Evolutionary conservation across 2,329 filamentous ascomycete genomes (phyloP).

Genomic region (Scedosporium minutisporum): DNA sequence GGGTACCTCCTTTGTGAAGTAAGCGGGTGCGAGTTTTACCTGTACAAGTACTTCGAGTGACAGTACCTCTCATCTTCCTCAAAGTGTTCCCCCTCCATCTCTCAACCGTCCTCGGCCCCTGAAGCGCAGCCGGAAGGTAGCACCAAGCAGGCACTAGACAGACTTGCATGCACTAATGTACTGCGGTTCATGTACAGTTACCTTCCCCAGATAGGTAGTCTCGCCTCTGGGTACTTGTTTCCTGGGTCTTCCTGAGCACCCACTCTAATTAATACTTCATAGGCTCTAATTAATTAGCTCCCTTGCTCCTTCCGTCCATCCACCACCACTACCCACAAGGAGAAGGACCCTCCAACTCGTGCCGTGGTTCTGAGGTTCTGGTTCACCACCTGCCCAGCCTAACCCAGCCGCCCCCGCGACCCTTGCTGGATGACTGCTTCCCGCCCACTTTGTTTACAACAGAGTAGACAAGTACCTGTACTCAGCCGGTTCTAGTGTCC

Average conservation of each 20-base stretch:
- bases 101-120: too few relatives aligned
- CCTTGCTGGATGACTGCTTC: background rate
- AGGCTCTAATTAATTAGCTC: too few relatives aligned
- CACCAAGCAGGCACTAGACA: too few relatives aligned
- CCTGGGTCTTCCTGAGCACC: background rate
- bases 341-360: background rate
- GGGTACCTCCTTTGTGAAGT: too few relatives aligned
- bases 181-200: background rate
- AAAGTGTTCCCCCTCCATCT: background rate
- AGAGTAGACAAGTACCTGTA: background rate
- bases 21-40: background rate
- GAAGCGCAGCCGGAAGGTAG: too few relatives aligned
- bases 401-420: background rate
- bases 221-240: background rate
- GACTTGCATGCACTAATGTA: background rate
- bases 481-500: background rate
- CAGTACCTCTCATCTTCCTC: too few relatives aligned
- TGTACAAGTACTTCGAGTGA: background rate
- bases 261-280: background rate
- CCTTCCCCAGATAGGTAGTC: background rate
- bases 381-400: background rate
- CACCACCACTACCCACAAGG: background rate
- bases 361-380: background rate
- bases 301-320: too few relatives aligned
- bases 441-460: background rate